Percentiles rank a stretch among this genome's conserved stretches.
Conservation (phyloP, 2,329 filamentous ascomycete genomes). For the Xylaria sp. region DNA sequence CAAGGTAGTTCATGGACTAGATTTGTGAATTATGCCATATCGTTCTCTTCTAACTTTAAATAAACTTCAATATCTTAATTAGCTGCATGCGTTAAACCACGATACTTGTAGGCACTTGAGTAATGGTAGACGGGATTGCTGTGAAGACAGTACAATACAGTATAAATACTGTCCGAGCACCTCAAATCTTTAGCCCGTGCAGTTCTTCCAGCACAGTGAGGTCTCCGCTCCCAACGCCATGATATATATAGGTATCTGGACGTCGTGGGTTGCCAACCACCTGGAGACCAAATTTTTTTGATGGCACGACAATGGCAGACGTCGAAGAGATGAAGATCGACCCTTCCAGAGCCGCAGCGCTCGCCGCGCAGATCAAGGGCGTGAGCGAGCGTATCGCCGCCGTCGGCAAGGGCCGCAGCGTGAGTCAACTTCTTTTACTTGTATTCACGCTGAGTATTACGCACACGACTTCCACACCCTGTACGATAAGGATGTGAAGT, state of each 20-base stretch:
- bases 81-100: too few relatives aligned
- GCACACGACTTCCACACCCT: not conserved
- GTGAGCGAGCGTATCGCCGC: conserved; percentile 69
- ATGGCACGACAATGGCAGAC: conserved; percentile 56
- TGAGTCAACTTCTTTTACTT: conserved; percentile 54
- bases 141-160: conserved; percentile 21
- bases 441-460: too few relatives aligned
- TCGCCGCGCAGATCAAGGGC: conserved; percentile 70
- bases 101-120: not conserved
- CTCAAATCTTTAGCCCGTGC: not conserved
- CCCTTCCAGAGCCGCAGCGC: conserved; percentile 68
- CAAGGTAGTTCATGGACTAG: not conserved
- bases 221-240: conserved; percentile 19
- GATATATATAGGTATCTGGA: not conserved
- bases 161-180: conserved; percentile 21
- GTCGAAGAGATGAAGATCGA: conserved; percentile 70
- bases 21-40: not conserved
- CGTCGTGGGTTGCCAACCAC: not conserved
- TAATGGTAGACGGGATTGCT: not conserved
- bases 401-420: conserved; percentile 64
- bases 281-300: not conserved
- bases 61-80: too few relatives aligned
- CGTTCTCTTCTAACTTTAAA: too few relatives aligned
- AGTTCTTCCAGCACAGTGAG: conserved; percentile 1
- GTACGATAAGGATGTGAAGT: not conserved